Percentiles rank a stretch among this genome's conserved stretches.
Evolutionary conservation across 352 stramenopile species (phyloP).

Genomic region (Phytopythium helicoides): DNA sequence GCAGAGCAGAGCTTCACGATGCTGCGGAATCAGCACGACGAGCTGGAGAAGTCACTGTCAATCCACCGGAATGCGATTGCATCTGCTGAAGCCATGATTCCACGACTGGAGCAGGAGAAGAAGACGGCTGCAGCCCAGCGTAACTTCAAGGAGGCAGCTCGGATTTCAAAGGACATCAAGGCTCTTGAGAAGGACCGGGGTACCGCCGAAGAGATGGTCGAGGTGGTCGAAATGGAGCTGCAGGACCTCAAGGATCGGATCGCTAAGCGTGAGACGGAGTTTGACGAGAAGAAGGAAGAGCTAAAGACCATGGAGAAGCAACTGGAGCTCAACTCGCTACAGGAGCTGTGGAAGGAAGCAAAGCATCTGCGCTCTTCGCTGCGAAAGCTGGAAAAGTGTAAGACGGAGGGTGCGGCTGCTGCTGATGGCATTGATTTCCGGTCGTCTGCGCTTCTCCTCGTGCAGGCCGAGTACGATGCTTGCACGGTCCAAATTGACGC

Average conservation of each 20-base stretch:
- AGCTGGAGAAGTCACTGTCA: conserved; percentile 68
- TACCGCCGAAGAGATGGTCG: conserved; percentile 78
- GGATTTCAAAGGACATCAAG: conserved; percentile 88
- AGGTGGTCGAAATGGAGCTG: conserved; percentile 82
- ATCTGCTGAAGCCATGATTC: conserved; percentile 77
- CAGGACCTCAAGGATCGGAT: conserved; percentile 77
- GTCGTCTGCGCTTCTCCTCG: conserved; percentile 59
- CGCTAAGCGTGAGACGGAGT: conserved; percentile 61
- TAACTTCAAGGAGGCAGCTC: conserved; percentile 87
- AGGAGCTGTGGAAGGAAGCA: conserved; percentile 79
- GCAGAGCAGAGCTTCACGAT: conserved; percentile 77
- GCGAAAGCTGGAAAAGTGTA: conserved; percentile 68
- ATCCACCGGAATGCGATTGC: conserved; percentile 81
- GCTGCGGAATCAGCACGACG: conserved; percentile 69
- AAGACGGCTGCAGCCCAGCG: conserved; percentile 67
- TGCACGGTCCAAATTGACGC: conserved; percentile 58
- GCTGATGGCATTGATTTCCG: conserved; percentile 66
- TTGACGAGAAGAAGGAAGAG: conserved; percentile 75
- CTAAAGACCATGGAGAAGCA: conserved; percentile 74
- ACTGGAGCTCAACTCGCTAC: conserved; percentile 57
- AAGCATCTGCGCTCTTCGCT: conserved; percentile 56
- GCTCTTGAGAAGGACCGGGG: conserved; percentile 79
- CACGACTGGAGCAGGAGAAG: conserved; percentile 77
- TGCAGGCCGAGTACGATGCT: conserved; percentile 76
- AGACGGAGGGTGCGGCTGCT: conserved; percentile 52